Evolutionary conservation across 805 yeast species (phyloP).

Genomic region (Starmera dryadoides): DNA sequence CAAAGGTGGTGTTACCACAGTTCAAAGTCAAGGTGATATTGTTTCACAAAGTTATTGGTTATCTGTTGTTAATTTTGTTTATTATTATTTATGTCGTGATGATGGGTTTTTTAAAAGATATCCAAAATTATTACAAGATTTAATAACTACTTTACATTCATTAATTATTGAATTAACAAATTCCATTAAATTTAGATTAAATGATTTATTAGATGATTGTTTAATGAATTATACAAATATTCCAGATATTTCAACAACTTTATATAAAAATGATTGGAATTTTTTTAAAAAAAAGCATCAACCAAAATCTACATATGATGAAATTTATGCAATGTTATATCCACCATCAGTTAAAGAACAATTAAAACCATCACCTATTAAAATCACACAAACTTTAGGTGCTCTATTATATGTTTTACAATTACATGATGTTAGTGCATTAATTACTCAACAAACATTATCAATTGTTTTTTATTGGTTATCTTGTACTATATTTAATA

Average conservation of each 20-base stretch:
- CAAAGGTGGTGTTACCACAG: constrained; percentile 48
- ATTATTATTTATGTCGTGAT: constrained; percentile 70
- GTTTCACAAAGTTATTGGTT: constrained; percentile 83
- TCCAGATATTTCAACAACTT: constrained; percentile 70
- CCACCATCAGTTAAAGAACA: constrained; percentile 82
- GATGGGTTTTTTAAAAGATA: constrained; percentile 45
- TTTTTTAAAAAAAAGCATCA: constrained; percentile 38
- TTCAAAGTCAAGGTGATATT: constrained; percentile 46
- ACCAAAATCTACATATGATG: constrained; percentile 53
- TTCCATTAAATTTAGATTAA: constrained; percentile 56
- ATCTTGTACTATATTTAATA: constrained; percentile 65
- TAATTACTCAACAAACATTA: constrained; percentile 70
- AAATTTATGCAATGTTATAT: constrained; percentile 64
- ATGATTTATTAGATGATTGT: constrained; percentile 53
- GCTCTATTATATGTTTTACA: constrained; percentile 83
- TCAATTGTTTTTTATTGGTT: constrained; percentile 76
- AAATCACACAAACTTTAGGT: constrained; percentile 78
- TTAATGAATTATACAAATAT: constrained; percentile 71
- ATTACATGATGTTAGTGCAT: constrained; percentile 71
- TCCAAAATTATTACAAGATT: constrained; percentile 55
- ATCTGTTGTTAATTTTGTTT: constrained; percentile 66
- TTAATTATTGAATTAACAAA: constrained; percentile 59
- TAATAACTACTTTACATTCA: constrained; percentile 48
- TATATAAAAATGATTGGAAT: constrained; percentile 71
- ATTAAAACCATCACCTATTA: constrained; percentile 84